Percentiles rank a stretch among this genome's conserved stretches.
These are phyloP conservation scores for Eucalyptus virginea DNA, from an alignment of 345 rosid genomes.

Conservation along the genomic window DNA sequence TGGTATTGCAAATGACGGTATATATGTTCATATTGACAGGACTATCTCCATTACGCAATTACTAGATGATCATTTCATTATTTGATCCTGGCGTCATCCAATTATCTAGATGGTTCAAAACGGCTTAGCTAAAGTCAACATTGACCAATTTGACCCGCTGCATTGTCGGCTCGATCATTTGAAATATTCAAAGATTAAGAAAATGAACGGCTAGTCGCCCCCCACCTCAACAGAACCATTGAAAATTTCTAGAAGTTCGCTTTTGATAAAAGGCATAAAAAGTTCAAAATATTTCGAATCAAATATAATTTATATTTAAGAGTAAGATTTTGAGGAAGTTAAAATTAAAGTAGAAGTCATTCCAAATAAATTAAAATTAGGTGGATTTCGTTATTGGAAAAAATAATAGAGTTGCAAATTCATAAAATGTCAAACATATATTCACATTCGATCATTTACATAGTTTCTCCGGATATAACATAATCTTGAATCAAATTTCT, in stretches of 20 bases:
- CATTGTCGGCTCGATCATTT: neutral
- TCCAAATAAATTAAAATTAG: too few species aligned
- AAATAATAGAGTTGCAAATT: too few species aligned
- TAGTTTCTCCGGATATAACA: neutral
- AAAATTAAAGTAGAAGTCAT: too few species aligned
- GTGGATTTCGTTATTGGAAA: too few species aligned
- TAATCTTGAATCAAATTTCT: neutral
- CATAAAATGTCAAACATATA: neutral
- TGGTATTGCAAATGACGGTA: too few species aligned
- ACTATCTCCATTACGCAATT: too few species aligned
- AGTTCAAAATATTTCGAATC: too few species aligned
- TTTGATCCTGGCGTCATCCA: neutral
- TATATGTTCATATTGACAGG: too few species aligned
- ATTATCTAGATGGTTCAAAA: neutral
- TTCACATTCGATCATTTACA: neutral
- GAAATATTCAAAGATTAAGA: neutral
- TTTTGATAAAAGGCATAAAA: too few species aligned
- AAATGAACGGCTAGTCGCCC: neutral
- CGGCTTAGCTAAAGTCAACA: neutral
- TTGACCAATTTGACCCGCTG: neutral
- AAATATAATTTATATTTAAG: too few species aligned
- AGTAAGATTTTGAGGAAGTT: too few species aligned
- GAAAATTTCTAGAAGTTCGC: neutral
- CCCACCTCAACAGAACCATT: neutral
- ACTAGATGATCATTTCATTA: neutral